Conservation (phyloP, 208 protist genomes). For the Acanthamoeba castellanii region DNA sequence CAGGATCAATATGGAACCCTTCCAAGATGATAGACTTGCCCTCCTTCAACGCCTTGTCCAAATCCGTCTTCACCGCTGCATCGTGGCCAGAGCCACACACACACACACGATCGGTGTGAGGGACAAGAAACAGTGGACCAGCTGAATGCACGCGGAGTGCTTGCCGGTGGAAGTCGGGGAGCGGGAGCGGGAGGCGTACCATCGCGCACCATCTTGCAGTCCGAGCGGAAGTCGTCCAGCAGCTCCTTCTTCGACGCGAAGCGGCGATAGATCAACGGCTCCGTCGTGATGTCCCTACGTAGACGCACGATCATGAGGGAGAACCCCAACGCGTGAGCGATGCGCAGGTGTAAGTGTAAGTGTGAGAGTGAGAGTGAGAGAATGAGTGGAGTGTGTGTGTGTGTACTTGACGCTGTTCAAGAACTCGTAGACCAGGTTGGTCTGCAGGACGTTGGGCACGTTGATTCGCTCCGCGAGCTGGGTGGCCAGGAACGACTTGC, state of each 20-base stretch:
- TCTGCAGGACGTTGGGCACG: slow-evolving; percentile 88
- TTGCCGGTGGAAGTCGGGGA: background rate
- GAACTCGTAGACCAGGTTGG: slow-evolving; percentile 86
- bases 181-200: background rate
- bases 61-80: slow-evolving; percentile 84
- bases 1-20: slow-evolving; percentile 86
- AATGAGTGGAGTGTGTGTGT: background rate
- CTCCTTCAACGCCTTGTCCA: slow-evolving; percentile 86
- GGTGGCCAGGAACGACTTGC: slow-evolving; percentile 87
- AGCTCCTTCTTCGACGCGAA: slow-evolving; percentile 61
- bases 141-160: background rate
- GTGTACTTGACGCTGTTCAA: slow-evolving; percentile 75
- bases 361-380: background rate
- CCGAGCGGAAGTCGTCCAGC: slow-evolving; percentile 15
- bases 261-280: slow-evolving; percentile 49
- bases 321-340: no score
- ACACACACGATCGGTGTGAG: no score
- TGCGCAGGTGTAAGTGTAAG: background rate
- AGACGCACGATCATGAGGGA: no score
- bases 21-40: slow-evolving; percentile 88
- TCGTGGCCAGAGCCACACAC: no score
- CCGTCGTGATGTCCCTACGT: background rate
- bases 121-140: slow-evolving; percentile 5
- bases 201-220: slow-evolving; percentile 62
- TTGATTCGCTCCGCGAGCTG: slow-evolving; percentile 88